A percentile compares a stretch with the other conserved stretches of the same genome.
Conservation (phyloP, 1,284 basidiomycete genomes). For the Pseudozyma flocculosa region DNA sequence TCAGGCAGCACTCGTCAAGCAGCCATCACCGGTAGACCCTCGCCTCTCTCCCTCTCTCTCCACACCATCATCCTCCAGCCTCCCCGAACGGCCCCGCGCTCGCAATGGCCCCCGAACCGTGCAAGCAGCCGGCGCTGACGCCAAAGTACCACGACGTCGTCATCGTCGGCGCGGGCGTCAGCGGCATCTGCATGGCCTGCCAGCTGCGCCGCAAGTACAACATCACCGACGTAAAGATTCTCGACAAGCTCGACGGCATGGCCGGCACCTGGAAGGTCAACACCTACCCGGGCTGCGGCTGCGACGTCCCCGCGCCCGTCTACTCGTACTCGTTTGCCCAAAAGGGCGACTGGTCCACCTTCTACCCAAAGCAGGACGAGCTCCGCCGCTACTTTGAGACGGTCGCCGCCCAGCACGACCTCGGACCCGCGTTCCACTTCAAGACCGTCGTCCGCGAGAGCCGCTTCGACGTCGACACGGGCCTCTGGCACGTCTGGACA, state of each 20-base stretch:
- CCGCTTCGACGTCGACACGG: constrained; percentile 43
- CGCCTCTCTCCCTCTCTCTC: no score
- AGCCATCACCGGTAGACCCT: no score
- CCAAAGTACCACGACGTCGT: constrained; percentile 52
- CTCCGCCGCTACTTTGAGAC: constrained; percentile 42
- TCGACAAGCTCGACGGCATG: constrained; percentile 31
- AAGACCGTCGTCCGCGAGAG: constrained; percentile 42
- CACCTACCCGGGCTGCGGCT: constrained; percentile 49
- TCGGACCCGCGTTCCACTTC: constrained; percentile 41
- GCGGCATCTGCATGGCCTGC: constrained; percentile 46
- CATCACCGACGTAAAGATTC: constrained; percentile 43
- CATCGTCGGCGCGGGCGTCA: constrained; percentile 51
- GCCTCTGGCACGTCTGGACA: constrained; percentile 51
- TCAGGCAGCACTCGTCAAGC: no score
- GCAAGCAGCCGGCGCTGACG: constrained; percentile 6
- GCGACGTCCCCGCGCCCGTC: constrained; percentile 54
- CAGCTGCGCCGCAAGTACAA: constrained; percentile 44
- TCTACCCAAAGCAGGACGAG: constrained; percentile 47
- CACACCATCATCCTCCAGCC: no score
- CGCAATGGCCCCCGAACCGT: neutral
- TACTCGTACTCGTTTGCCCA: constrained; percentile 55
- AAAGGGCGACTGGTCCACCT: constrained; percentile 49
- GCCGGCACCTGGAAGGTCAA: constrained; percentile 49
- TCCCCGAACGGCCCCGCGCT: no score
- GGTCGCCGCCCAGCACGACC: constrained; percentile 42